A percentile compares a stretch with the other conserved stretches of the same genome.
phyloP scores from a whole-genome alignment of 441 rosid genomes.

The Macaranga tanarius region DNA sequence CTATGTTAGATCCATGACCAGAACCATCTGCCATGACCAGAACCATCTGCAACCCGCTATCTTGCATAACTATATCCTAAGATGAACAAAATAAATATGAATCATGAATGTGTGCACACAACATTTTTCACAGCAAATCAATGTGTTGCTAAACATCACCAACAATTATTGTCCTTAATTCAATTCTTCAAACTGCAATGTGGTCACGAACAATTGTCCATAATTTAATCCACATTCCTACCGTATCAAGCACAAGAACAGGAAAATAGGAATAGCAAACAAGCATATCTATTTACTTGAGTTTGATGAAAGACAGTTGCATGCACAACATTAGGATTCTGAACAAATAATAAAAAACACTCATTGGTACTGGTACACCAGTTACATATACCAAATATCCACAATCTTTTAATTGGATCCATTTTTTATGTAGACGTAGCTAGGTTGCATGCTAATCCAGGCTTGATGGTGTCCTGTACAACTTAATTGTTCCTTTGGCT shows the following conservation, averaged over 20 bases:
- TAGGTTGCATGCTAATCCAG: conserved; percentile 3
- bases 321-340: not conserved
- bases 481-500: conserved; percentile 53
- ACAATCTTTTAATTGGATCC: not conserved
- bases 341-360: not conserved
- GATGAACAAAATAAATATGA: too few relatives aligned
- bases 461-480: conserved; percentile 18
- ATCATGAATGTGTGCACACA: too few relatives aligned
- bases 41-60: too few relatives aligned
- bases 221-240: not conserved
- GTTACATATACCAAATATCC: conserved; percentile 9
- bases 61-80: too few relatives aligned
- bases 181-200: not conserved
- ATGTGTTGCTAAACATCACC: not conserved
- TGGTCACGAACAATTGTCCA: not conserved
- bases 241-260: too few relatives aligned
- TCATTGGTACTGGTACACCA: not conserved
- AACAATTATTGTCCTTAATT: not conserved
- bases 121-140: not conserved
- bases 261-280: not conserved
- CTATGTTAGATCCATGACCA: too few relatives aligned
- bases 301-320: not conserved
- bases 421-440: not conserved
- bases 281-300: conserved; percentile 6
- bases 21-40: too few relatives aligned